Percentiles rank a stretch among this genome's conserved stretches.
Evolutionary conservation across 1,284 basidiomycete genomes (phyloP).

Genomic region (Ceratobasidium sp.): DNA sequence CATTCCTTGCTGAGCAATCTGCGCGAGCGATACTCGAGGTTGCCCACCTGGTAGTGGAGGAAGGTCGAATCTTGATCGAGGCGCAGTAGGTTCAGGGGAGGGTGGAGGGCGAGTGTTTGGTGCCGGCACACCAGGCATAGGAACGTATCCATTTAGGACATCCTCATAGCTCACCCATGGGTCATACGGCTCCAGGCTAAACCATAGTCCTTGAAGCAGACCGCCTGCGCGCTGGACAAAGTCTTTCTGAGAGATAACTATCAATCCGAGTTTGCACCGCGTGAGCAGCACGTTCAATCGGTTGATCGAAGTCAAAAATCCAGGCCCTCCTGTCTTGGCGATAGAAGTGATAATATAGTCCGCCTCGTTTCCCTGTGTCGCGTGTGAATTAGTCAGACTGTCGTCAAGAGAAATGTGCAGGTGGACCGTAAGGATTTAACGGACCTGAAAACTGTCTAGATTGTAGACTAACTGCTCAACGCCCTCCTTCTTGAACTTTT

Average conservation of each 20-base stretch:
- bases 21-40: background rate
- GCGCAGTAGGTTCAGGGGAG: background rate
- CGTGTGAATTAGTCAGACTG: background rate
- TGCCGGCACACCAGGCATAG: conserved; percentile 15
- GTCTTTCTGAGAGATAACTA: conserved; percentile 65
- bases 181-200: conserved; percentile 1
- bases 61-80: background rate
- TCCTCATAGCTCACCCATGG: conserved; percentile 18
- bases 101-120: conserved; percentile 6
- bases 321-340: conserved; percentile 67
- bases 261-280: conserved; percentile 72
- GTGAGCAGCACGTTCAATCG: conserved; percentile 75
- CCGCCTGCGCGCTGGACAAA: conserved; percentile 58
- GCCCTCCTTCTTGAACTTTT: conserved; percentile 45
- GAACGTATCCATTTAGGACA: conserved; percentile 9
- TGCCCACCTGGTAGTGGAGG: background rate
- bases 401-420: background rate
- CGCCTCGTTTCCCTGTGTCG: conserved; percentile 44
- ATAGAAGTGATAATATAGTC: conserved; percentile 62
- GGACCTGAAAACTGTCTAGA: conserved; percentile 29
- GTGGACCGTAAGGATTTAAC: background rate
- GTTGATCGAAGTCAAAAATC: conserved; percentile 67
- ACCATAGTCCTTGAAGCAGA: conserved; percentile 17
- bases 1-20: background rate
- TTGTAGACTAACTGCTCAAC: conserved; percentile 1